Percentiles rank a stretch among this genome's conserved stretches.
These are phyloP conservation scores for Podaxis sp. DNA, from an alignment of 768 basidiomycete species.

Conservation along the genomic window DNA sequence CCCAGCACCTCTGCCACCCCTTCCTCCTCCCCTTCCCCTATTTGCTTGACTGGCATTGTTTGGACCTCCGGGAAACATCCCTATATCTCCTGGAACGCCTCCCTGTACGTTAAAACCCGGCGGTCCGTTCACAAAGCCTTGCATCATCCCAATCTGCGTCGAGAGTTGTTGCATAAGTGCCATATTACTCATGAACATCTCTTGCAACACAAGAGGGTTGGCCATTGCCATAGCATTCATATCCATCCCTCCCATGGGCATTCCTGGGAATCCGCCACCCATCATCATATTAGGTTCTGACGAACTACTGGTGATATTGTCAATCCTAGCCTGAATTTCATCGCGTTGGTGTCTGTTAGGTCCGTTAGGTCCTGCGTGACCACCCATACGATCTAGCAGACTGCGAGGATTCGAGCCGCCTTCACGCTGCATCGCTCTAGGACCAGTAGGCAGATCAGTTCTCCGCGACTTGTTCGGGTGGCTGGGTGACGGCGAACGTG, in stretches of 20 bases:
- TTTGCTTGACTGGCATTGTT: slow-evolving; percentile 34
- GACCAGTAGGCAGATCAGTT: slow-evolving; percentile 79
- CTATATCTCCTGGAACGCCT: slow-evolving; percentile 52
- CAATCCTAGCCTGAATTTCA: slow-evolving; percentile 78
- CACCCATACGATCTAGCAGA: slow-evolving; percentile 82
- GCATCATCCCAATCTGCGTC: slow-evolving; percentile 75
- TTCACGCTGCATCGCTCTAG: slow-evolving; percentile 74
- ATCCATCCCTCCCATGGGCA: slow-evolving; percentile 48
- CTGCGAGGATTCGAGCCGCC: slow-evolving; percentile 51
- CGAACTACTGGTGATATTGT: slow-evolving; percentile 67
- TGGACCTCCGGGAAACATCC: slow-evolving; percentile 44
- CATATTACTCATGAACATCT: slow-evolving; percentile 92
- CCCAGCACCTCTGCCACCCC: slow-evolving; percentile 44
- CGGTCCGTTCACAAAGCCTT: slow-evolving; percentile 49
- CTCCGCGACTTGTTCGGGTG: slow-evolving; percentile 73
- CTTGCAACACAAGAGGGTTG: slow-evolving; percentile 77
- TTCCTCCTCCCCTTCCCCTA: slow-evolving; percentile 37
- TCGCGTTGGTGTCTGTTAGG: slow-evolving; percentile 48
- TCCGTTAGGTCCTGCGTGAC: slow-evolving; percentile 41
- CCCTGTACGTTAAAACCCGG: slow-evolving; percentile 63
- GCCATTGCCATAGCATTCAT: slow-evolving; percentile 56
- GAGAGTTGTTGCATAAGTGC: slow-evolving; percentile 94
- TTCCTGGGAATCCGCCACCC: slow-evolving; percentile 44
- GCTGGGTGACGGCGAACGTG: slow-evolving; percentile 64
- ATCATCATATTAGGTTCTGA: slow-evolving; percentile 59